These are phyloP conservation scores for Wallacemonas sp. DNA, from an alignment of 208 protist genomes.

Conservation along the genomic window DNA sequence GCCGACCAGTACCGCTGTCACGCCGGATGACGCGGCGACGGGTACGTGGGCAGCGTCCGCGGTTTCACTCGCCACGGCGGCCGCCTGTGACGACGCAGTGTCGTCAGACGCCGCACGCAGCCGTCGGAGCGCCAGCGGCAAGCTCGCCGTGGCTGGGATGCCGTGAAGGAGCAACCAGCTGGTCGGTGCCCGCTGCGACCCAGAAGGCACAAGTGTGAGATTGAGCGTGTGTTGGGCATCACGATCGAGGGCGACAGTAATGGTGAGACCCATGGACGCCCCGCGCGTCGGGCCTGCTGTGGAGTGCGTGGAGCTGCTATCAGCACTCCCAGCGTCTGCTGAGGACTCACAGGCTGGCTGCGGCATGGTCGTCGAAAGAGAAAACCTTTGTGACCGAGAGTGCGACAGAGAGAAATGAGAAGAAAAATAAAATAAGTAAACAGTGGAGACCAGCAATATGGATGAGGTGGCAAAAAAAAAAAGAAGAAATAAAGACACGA, in stretches of 20 bases:
- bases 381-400: background rate
- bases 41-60: background rate
- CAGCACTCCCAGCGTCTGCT: too few species aligned
- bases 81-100: background rate
- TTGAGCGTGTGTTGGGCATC: slow-evolving; percentile 40
- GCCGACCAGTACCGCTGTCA: slow-evolving; percentile 50
- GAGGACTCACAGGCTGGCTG: too few species aligned
- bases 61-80: background rate
- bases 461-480: slow-evolving; percentile 21
- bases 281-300: background rate
- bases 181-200: background rate
- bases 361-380: too few species aligned
- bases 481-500: slow-evolving; percentile 13
- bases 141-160: slow-evolving; percentile 59
- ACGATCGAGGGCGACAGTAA: slow-evolving; percentile 54
- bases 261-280: slow-evolving; percentile 17
- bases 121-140: slow-evolving; percentile 37
- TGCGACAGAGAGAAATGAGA: background rate
- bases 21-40: background rate
- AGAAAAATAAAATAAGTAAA: background rate
- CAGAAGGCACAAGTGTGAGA: slow-evolving; percentile 31
- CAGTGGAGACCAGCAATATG: too few species aligned
- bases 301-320: background rate
- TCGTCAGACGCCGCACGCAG: slow-evolving; percentile 25
- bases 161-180: slow-evolving; percentile 60